Conservation (phyloP, 202 grass and related monocot species). For the Brachypodium distachyon region DNA sequence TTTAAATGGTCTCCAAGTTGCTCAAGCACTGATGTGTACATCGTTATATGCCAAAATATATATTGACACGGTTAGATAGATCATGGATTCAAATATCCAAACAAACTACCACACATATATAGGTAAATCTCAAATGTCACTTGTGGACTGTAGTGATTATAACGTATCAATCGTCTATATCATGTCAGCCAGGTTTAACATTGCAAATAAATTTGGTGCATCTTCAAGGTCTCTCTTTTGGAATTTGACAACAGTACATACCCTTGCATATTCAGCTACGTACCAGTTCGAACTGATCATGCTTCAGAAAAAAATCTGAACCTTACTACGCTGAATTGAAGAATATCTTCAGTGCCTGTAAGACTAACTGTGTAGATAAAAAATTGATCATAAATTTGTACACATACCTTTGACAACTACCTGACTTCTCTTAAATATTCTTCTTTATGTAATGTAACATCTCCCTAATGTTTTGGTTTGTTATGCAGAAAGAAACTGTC, state of each 20-base stretch:
- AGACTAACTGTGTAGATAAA: neutral
- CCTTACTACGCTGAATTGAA: neutral
- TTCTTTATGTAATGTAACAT: neutral
- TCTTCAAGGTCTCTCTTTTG: neutral
- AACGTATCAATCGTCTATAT: neutral
- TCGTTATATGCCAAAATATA: neutral
- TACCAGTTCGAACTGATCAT: neutral
- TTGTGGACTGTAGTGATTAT: neutral
- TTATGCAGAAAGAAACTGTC: slow-evolving; percentile 54
- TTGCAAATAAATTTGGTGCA: neutral
- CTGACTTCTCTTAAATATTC: neutral
- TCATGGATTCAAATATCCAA: neutral
- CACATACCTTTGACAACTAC: neutral
- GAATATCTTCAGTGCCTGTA: neutral
- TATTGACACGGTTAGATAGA: neutral
- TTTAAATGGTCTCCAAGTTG: neutral
- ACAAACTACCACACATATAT: neutral
- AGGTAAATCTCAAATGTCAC: neutral
- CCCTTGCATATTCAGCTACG: neutral
- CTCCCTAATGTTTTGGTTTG: neutral
- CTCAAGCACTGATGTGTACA: neutral
- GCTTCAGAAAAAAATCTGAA: neutral
- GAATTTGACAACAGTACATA: neutral
- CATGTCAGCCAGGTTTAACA: neutral
- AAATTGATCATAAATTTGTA: neutral